These are phyloP conservation scores for Miscanthus sacchariflorus DNA, from an alignment of 202 grass and related monocot species.

Conservation along the genomic window DNA sequence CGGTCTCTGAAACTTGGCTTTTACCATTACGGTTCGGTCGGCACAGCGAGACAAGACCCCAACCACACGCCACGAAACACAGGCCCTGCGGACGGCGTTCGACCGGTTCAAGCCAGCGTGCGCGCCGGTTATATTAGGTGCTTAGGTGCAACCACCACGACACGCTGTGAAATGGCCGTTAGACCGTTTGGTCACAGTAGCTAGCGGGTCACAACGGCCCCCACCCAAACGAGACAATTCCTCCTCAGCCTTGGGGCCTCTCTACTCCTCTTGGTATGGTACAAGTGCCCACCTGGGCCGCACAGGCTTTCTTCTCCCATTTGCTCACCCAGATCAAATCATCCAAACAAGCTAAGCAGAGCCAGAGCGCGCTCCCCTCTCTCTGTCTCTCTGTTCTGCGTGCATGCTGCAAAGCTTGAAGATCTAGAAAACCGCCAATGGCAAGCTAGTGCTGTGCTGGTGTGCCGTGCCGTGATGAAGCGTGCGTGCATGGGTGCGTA, in stretches of 20 bases:
- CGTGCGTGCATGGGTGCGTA: slow-evolving; percentile 13
- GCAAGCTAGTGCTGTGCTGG: neutral
- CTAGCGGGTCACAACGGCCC: slow-evolving; percentile 49
- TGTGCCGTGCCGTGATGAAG: neutral
- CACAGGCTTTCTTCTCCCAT: neutral
- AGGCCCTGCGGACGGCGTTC: neutral
- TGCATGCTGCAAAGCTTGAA: neutral
- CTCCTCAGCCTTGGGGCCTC: neutral
- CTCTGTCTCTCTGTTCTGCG: neutral
- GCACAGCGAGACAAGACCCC: neutral
- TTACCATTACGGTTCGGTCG: neutral
- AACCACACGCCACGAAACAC: slow-evolving; percentile 15
- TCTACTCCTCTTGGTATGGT: neutral
- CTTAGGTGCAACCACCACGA: slow-evolving; percentile 50
- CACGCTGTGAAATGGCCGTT: slow-evolving; percentile 25
- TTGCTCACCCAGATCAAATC: slow-evolving; percentile 9
- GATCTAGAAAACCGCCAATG: slow-evolving; percentile 14
- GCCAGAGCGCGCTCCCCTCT: neutral
- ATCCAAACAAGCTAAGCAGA: neutral
- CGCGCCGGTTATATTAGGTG: slow-evolving; percentile 33
- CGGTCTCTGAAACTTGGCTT: neutral
- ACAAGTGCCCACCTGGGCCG: neutral
- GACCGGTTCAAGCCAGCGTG: neutral
- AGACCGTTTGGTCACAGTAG: slow-evolving; percentile 57
- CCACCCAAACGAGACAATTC: slow-evolving; percentile 32